Evolutionary conservation across 805 yeast species (phyloP).

Genomic region (Saturnispora hagleri): DNA sequence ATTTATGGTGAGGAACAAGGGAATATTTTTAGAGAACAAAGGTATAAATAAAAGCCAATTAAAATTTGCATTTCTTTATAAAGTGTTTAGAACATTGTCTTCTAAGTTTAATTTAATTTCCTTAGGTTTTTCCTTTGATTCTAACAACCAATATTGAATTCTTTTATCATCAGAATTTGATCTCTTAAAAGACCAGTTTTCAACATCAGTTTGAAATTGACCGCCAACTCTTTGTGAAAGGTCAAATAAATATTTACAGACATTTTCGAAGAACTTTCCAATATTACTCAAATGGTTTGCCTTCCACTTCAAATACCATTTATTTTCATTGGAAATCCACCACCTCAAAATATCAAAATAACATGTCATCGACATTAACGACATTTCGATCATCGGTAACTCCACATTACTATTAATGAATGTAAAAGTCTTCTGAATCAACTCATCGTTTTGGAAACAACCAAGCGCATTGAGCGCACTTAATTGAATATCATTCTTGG

Average conservation of each 20-base stretch:
- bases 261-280: conserved; percentile 34
- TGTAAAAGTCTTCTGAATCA: conserved; percentile 46
- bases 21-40: conserved; percentile 18
- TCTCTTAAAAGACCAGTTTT: conserved; percentile 17
- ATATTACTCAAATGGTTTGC: conserved; percentile 6
- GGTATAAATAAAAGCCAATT: not conserved
- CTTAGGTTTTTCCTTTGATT: conserved; percentile 16
- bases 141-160: conserved; percentile 14
- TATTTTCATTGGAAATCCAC: conserved; percentile 20
- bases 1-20: conserved; percentile 34
- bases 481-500: conserved; percentile 37
- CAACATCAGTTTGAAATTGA: conserved; percentile 12
- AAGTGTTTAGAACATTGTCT: conserved; percentile 1
- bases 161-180: conserved; percentile 17
- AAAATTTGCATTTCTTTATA: not conserved
- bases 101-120: conserved; percentile 3
- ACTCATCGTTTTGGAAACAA: conserved; percentile 34
- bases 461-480: conserved; percentile 49
- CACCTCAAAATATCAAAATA: conserved; percentile 42
- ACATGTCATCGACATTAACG: conserved; percentile 32
- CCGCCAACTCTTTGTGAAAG: conserved; percentile 13
- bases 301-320: conserved; percentile 5
- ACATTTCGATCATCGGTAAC: conserved; percentile 43
- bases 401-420: conserved; percentile 51
- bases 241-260: conserved; percentile 35